phyloP scores from a whole-genome alignment of 1,139 yeast species.

The Sugiyamaella xylanicola region DNA sequence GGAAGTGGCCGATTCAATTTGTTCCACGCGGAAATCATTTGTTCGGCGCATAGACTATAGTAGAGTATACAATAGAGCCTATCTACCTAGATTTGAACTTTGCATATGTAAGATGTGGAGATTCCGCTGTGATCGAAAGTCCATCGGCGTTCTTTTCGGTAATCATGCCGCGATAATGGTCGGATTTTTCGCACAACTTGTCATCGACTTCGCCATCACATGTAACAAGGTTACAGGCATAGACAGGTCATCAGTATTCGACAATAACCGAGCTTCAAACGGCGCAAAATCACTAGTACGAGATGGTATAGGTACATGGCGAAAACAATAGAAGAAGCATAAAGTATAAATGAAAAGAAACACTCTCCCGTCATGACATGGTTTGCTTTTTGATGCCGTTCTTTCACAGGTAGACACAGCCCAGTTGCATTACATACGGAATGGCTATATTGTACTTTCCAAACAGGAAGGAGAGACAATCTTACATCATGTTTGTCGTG shows the following conservation, averaged over 20 bases:
- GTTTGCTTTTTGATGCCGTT: background rate
- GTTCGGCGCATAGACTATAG: too few relatives aligned
- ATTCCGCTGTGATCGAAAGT: background rate
- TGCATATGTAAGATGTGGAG: background rate
- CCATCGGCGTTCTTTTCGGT: too few relatives aligned
- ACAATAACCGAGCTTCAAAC: background rate
- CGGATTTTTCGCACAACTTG: too few relatives aligned
- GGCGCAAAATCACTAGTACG: background rate
- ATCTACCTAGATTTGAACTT: background rate
- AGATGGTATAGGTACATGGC: background rate
- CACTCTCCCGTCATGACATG: background rate
- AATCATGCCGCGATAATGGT: too few relatives aligned
- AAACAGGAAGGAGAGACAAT: conserved; percentile 1
- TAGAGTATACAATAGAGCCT: too few relatives aligned
- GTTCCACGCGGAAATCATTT: background rate
- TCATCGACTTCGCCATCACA: too few relatives aligned
- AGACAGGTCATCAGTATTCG: too few relatives aligned
- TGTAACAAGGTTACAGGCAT: too few relatives aligned
- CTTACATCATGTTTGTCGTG: background rate
- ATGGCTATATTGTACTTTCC: background rate
- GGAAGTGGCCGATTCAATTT: background rate
- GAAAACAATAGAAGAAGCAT: background rate
- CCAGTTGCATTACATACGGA: background rate
- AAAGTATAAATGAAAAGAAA: background rate
- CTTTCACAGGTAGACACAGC: background rate